phyloP scores from a whole-genome alignment of 345 rosid species.

The Euphorbia pulcherrima region DNA sequence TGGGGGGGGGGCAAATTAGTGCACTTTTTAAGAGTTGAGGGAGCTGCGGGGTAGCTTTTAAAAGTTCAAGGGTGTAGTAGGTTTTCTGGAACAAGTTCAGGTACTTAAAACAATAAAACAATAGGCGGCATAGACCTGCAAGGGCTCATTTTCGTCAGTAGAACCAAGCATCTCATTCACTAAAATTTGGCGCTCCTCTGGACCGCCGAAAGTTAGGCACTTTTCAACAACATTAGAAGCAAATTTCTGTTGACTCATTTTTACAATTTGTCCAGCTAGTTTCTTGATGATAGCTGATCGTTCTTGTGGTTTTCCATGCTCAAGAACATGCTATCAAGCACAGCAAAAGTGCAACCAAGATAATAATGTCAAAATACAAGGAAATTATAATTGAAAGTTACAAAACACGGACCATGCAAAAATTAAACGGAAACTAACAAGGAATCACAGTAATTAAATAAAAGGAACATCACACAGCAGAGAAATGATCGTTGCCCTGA shows the following conservation, averaged over 20 bases:
- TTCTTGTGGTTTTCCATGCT: constrained; percentile 77
- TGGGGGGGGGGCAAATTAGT: too few relatives aligned
- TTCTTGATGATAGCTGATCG: constrained; percentile 65
- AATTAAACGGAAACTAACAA: too few relatives aligned
- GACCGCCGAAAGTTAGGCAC: constrained; percentile 83
- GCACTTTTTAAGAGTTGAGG: too few relatives aligned
- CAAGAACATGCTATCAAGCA: constrained; percentile 70
- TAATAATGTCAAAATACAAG: constrained; percentile 3
- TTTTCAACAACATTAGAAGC: constrained; percentile 97
- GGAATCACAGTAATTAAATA: too few relatives aligned
- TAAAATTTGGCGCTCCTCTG: constrained; percentile 74
- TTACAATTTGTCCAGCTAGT: constrained; percentile 90
- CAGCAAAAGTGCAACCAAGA: constrained; percentile 1
- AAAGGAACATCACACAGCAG: too few relatives aligned
- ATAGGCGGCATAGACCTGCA: constrained; percentile 59
- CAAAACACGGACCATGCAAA: neutral
- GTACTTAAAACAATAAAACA: neutral
- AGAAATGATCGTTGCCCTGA: too few relatives aligned
- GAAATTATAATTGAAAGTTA: neutral
- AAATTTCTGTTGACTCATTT: constrained; percentile 96
- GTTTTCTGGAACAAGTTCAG: too few relatives aligned
- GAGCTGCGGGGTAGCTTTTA: too few relatives aligned
- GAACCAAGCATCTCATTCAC: constrained; percentile 89
- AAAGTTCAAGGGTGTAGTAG: too few relatives aligned
- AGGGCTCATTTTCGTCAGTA: constrained; percentile 92